Base-by-base conservation (phyloP, 2,329 filamentous ascomycete genomes). In the Leptographium wingfieldii region DNA sequence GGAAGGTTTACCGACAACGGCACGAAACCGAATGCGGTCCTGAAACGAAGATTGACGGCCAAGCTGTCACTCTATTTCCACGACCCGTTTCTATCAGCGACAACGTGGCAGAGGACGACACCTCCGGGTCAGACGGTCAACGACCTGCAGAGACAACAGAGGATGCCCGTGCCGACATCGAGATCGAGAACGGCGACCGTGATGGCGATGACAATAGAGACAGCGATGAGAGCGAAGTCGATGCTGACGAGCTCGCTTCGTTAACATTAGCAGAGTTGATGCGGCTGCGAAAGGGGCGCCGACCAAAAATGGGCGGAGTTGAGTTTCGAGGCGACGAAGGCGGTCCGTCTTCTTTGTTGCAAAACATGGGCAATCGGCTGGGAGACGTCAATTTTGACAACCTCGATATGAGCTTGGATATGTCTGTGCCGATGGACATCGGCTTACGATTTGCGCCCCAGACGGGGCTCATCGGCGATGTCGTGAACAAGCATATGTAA, bases 401-500 rank as follows among this genome's bases (percentile, higher is more conserved):
- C n/a, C 16, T 46, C 11, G 57, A 54, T 3, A 43, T 46, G 54
- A 16, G 35, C 35, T 6, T 43, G 14, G 57, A 54, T 31, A n/a
- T 58, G 56, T 59, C 58, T 1, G 61, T 60, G 2, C 49, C 56
- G 3, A 56, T 64, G 19, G 56, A 63, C 0, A 58, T 63, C 7
- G 64, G 61, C 46, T 5, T 60, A 61, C 83, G 86, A 49, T 92
- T 92, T 69, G 83, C 84, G 58, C 81, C 84, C 61, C 87, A 89
- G 70, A 90, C 86, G 0, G 88, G 88, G 0, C 73, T 85, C 62
- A 77, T 85, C 0, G 79, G 80, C 40, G 85, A 87, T 60, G 70
- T 82, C 27, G 79, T 85, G 63, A 86, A 91, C 70, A 86, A 78
- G 73, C 87, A 92, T 75, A 90, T 92, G 88, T 92, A 80, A 84